A percentile compares a stretch with the other conserved stretches of the same genome.
These are phyloP conservation scores for Pilasporangium apinafurcum DNA, from an alignment of 352 stramenopile species.

Conservation along the genomic window DNA sequence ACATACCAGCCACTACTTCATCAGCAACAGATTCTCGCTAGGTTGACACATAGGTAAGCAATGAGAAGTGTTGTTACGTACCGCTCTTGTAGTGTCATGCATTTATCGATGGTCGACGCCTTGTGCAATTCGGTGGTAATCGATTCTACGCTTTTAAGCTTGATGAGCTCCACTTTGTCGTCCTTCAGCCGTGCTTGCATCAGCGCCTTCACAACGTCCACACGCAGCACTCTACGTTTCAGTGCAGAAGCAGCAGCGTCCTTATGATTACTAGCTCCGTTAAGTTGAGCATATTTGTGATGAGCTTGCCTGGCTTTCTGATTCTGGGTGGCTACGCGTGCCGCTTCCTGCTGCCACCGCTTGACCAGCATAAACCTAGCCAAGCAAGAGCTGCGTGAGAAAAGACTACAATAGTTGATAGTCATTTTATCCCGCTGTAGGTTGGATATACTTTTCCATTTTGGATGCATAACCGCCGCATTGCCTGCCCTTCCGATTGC, in stretches of 20 bases:
- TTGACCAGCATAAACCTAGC: constrained; percentile 56
- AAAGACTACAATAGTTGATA: not conserved
- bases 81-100: constrained; percentile 56
- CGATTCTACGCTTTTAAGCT: constrained; percentile 43
- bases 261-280: too few species aligned
- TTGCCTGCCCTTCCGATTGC: constrained; percentile 65
- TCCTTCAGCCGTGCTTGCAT: constrained; percentile 71
- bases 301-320: constrained; percentile 45
- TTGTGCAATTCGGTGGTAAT: constrained; percentile 63
- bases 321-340: constrained; percentile 23
- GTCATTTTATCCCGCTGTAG: constrained; percentile 1
- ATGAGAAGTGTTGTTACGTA: constrained; percentile 4
- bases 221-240: constrained; percentile 47
- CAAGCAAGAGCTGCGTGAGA: not conserved
- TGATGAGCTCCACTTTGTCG: constrained; percentile 66
- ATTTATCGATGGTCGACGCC: constrained; percentile 16
- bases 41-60: too few species aligned
- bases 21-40: not conserved
- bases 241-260: constrained; percentile 14
- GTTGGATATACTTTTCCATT: constrained; percentile 72
- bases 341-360: constrained; percentile 53
- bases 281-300: constrained; percentile 22
- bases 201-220: constrained; percentile 62
- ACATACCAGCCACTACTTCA: not conserved
- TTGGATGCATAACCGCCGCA: constrained; percentile 68